Evolutionary conservation across 352 stramenopile species (phyloP).

Genomic region (Phytophthora vignae): DNA sequence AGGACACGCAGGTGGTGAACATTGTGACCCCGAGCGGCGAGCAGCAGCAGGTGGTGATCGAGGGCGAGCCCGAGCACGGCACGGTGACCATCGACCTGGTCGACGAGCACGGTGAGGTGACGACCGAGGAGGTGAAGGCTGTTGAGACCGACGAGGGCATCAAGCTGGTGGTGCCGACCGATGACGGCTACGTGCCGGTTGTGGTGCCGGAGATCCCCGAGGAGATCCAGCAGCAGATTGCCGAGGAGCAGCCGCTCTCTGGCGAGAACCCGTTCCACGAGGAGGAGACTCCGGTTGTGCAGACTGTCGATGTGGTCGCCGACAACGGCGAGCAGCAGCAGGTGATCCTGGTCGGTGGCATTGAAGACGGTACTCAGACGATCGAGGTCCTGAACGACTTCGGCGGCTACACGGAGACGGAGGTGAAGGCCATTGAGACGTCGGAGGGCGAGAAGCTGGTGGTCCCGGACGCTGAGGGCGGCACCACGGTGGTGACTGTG

Average conservation of each 20-base stretch:
- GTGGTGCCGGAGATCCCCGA: slow-evolving; percentile 7
- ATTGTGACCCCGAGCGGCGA: slow-evolving; percentile 12
- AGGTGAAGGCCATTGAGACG: background rate
- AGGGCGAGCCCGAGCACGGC: slow-evolving; percentile 19
- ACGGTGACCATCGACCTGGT: slow-evolving; percentile 13
- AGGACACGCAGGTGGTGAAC: slow-evolving; percentile 17
- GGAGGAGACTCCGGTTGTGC: background rate
- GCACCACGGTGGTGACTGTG: background rate
- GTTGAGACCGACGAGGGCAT: slow-evolving; percentile 12
- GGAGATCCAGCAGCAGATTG: background rate
- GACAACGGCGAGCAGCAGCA: background rate
- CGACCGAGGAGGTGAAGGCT: slow-evolving; percentile 4
- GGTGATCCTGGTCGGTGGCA: background rate
- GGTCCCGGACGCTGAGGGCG: background rate
- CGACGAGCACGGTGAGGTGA: slow-evolving; percentile 10
- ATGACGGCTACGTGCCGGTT: slow-evolving; percentile 6
- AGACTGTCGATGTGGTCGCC: background rate
- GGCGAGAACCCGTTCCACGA: background rate
- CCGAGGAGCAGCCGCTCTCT: background rate
- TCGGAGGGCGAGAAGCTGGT: background rate
- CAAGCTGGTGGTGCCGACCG: slow-evolving; percentile 13
- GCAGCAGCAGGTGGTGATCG: slow-evolving; percentile 14
- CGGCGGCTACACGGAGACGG: background rate
- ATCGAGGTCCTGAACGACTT: background rate
- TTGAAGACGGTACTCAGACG: background rate